Percentiles rank a stretch among this genome's conserved stretches.
Conservation (phyloP, 805 yeast genomes). For the Candida bentonensis region DNA sequence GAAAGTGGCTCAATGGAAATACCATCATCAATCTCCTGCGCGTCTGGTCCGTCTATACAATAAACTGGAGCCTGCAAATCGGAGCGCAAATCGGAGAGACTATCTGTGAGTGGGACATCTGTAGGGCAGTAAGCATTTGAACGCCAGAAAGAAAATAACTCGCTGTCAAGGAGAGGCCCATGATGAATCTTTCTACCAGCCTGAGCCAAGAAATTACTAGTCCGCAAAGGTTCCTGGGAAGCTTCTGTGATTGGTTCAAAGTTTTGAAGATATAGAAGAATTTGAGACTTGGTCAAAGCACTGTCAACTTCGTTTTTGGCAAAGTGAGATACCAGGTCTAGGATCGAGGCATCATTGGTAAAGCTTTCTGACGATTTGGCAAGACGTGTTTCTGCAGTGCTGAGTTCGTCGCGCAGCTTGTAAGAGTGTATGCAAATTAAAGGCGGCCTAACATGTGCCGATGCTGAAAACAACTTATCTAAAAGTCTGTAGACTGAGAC, state of each 20-base stretch:
- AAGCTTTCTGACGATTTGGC: too few relatives aligned
- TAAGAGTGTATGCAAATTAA: too few relatives aligned
- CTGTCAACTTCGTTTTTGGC: neutral
- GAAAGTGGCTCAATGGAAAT: constrained; percentile 33
- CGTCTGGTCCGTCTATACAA: constrained; percentile 66
- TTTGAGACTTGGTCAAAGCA: neutral
- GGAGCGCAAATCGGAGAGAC: neutral
- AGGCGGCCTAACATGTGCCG: too few relatives aligned
- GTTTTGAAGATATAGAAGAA: neutral
- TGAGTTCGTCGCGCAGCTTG: too few relatives aligned
- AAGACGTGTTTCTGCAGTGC: too few relatives aligned
- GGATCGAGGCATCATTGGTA: too few relatives aligned
- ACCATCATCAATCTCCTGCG: constrained; percentile 89
- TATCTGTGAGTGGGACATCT: neutral
- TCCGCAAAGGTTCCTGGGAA: neutral
- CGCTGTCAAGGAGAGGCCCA: neutral
- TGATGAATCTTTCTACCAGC: neutral
- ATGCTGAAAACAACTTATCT: too few relatives aligned
- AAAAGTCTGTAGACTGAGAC: too few relatives aligned
- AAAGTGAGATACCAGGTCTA: neutral
- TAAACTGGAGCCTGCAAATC: constrained; percentile 26
- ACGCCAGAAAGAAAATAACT: neutral
- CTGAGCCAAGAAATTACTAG: neutral
- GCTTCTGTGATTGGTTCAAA: neutral
- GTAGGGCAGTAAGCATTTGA: too few relatives aligned